phyloP scores from a whole-genome alignment of 2,329 filamentous ascomycete species.

The Chaetomiaceae sp. region DNA sequence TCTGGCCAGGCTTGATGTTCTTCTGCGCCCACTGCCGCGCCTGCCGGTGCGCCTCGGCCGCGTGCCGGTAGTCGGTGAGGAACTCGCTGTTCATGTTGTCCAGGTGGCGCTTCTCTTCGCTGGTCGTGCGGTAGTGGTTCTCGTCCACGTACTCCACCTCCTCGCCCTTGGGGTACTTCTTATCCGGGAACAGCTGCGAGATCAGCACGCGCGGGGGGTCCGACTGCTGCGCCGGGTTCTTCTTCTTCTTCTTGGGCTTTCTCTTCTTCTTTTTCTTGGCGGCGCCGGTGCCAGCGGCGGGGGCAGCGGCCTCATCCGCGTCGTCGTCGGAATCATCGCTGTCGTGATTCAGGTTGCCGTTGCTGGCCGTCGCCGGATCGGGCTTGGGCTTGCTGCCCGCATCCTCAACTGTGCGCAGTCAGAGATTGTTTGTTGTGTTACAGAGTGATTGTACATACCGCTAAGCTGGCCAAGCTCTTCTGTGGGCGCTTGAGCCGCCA shows the following conservation, averaged over 20 bases:
- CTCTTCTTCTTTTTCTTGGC: slow-evolving; percentile 79
- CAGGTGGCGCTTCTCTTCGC: slow-evolving; percentile 76
- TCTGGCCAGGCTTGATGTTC: slow-evolving; percentile 72
- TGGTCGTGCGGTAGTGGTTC: slow-evolving; percentile 72
- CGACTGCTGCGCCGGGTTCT: slow-evolving; percentile 63
- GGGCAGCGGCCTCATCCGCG: slow-evolving; percentile 38
- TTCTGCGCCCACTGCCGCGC: slow-evolving; percentile 75
- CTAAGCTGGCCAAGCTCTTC: slow-evolving; percentile 38
- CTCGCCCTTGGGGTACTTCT: slow-evolving; percentile 69
- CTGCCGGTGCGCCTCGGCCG: slow-evolving; percentile 72
- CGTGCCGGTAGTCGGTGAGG: slow-evolving; percentile 70
- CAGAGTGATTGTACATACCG: slow-evolving; percentile 26
- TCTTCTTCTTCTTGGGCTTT: slow-evolving; percentile 66
- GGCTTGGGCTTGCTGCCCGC: slow-evolving; percentile 34
- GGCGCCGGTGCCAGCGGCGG: slow-evolving; percentile 34
- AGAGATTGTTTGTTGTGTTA: background rate
- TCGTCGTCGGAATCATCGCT: slow-evolving; percentile 47
- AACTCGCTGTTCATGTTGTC: slow-evolving; percentile 76
- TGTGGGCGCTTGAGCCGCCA: slow-evolving; percentile 36
- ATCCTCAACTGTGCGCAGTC: slow-evolving; percentile 32
- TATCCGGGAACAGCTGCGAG: slow-evolving; percentile 65
- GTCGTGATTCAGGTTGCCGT: slow-evolving; percentile 36
- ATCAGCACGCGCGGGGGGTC: slow-evolving; percentile 68
- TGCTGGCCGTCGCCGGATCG: slow-evolving; percentile 32
- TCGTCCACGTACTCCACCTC: slow-evolving; percentile 72